phyloP scores from a whole-genome alignment of 108 stramenopile species.

The Seminavis robusta region DNA sequence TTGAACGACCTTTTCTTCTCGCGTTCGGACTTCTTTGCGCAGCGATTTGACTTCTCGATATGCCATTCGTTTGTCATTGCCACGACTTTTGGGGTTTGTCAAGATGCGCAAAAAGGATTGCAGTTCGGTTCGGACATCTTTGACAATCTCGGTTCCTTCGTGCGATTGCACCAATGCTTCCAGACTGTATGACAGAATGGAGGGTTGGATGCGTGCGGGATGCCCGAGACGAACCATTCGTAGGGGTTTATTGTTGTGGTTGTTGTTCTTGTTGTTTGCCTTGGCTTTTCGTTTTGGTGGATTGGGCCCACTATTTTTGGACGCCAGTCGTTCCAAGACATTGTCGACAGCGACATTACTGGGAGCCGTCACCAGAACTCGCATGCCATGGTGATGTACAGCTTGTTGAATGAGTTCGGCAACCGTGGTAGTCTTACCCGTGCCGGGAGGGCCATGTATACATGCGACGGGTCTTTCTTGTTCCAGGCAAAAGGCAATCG shows the following conservation, averaged over 20 bases:
- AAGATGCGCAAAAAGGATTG: slow-evolving; percentile 48
- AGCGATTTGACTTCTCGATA: slow-evolving; percentile 71
- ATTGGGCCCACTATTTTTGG: neutral
- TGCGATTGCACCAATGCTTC: slow-evolving; percentile 86
- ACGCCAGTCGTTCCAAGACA: slow-evolving; percentile 84
- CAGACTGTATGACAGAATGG: slow-evolving; percentile 82
- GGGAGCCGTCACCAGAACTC: slow-evolving; percentile 95
- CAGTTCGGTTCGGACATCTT: slow-evolving; percentile 86
- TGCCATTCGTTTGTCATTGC: slow-evolving; percentile 52
- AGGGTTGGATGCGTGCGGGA: slow-evolving; percentile 86
- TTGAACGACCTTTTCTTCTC: slow-evolving; percentile 88
- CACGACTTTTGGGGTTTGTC: slow-evolving; percentile 39
- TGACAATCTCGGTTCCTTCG: slow-evolving; percentile 94
- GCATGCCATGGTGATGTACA: slow-evolving; percentile 53
- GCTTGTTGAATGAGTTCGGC: slow-evolving; percentile 89
- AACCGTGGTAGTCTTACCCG: slow-evolving; percentile 82
- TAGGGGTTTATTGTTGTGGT: slow-evolving; percentile 24
- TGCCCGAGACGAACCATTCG: slow-evolving; percentile 91
- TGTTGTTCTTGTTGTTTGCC: slow-evolving; percentile 9
- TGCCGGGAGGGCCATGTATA: slow-evolving; percentile 89
- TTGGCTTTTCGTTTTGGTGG: slow-evolving; percentile 1
- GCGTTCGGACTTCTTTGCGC: slow-evolving; percentile 80
- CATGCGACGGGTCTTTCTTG: slow-evolving; percentile 48
- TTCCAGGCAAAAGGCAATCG: slow-evolving; percentile 67
- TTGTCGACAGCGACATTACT: slow-evolving; percentile 99